Base-by-base conservation (phyloP, 495 filamentous ascomycete species). In the Aspergillus homomorphus region DNA sequence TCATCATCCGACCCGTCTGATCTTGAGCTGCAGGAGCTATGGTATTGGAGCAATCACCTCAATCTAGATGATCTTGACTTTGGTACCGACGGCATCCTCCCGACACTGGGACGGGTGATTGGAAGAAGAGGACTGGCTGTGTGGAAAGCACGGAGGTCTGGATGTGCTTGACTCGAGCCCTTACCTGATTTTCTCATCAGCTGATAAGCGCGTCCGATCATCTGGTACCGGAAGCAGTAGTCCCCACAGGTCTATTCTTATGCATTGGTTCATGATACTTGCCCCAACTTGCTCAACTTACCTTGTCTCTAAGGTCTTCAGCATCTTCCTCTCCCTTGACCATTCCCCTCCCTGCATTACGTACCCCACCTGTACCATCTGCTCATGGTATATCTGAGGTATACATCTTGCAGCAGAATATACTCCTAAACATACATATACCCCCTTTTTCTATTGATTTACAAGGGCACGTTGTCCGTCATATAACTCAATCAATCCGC, bases 31-130 rank as follows among this genome's bases (percentile, higher is more conserved):
- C 62, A 78, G 80, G 64, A 82, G 82, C 69, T 92, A 2, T 96
- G 91, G 91, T 79, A 77, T 20, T 84, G 90, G 57, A 76, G 68
- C 33, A 79, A 80, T 48, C 94, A 98, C 72, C 66, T 98, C 22
- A 96, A 92, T 62, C 77, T 98, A 48, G 94, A 98, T 74, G 94
- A 98, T 77, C 66, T 98, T 61, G 92, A 98, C 73, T 89, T 95
- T 67, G 90, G 71, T 0, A 83, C 87, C 41, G 95, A 98, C 55
- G 95, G 94, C 8, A 69, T 98, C 44, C 77, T 85, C 73, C 67
- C 78, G 51, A 96, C 95, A 6, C 62, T 98, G 51, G 70, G 70
- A 45, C 75, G 91, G 57, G 89, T 96, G 10, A 69, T 96, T 45
- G 91, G 90, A 23, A 82, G 89, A 63, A 79, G 93, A 41, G 94